Percentiles rank a stretch among this genome's conserved stretches.
phyloP scores from a whole-genome alignment of 768 basidiomycete genomes.

The Lenzites betulinus region DNA sequence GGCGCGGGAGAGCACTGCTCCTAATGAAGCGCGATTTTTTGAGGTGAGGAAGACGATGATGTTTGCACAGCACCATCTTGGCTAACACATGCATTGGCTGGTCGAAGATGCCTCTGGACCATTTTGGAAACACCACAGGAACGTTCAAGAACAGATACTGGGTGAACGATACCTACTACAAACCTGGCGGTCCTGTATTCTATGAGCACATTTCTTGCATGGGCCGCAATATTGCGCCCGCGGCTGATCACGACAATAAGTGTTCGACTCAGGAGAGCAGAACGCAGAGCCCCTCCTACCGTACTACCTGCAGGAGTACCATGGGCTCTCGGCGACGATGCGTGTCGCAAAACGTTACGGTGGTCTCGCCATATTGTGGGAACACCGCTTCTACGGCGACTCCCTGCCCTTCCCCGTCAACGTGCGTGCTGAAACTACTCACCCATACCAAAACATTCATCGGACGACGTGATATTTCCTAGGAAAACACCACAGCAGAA shows the following conservation, averaged over 20 bases:
- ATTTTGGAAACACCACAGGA: slow-evolving; percentile 38
- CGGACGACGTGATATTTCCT: neutral
- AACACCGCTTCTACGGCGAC: slow-evolving; percentile 51
- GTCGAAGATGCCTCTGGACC: slow-evolving; percentile 54
- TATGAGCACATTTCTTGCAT: slow-evolving; percentile 31
- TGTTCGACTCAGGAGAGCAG: slow-evolving; percentile 55
- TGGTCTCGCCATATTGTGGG: slow-evolving; percentile 52
- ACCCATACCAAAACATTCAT: neutral
- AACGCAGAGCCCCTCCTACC: slow-evolving; percentile 49
- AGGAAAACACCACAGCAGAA: slow-evolving; percentile 48
- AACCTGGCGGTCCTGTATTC: slow-evolving; percentile 50
- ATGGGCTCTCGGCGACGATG: slow-evolving; percentile 52
- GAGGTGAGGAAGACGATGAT: slow-evolving; percentile 16
- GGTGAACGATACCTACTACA: slow-evolving; percentile 50
- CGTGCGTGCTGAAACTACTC: slow-evolving; percentile 28
- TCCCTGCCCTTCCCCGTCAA: slow-evolving; percentile 51
- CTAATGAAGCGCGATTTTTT: slow-evolving; percentile 22
- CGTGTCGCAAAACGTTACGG: slow-evolving; percentile 47
- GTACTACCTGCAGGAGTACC: slow-evolving; percentile 53
- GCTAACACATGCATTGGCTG: neutral
- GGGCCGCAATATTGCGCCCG: no score
- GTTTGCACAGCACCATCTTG: neutral
- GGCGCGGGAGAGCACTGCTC: neutral
- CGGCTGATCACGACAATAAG: slow-evolving; percentile 28
- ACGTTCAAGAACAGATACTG: slow-evolving; percentile 52